These are phyloP conservation scores for Paecilomyces formosus DNA, from an alignment of 2,329 filamentous ascomycete species.

Conservation along the genomic window DNA sequence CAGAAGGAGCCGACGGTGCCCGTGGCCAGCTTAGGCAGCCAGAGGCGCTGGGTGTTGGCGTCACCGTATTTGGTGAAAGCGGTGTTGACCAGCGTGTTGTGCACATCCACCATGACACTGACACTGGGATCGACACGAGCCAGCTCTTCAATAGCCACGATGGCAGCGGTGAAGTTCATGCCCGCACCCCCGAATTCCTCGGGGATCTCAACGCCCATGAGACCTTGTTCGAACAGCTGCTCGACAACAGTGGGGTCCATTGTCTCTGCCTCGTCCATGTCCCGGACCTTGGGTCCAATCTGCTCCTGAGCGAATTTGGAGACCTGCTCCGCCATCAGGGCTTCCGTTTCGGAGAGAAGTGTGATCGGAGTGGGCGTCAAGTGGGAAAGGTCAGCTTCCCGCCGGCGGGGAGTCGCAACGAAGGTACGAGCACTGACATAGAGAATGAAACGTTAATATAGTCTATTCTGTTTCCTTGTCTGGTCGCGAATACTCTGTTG, in stretches of 20 bases:
- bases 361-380: constrained; percentile 87
- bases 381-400: constrained; percentile 59
- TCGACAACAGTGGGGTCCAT: constrained; percentile 89
- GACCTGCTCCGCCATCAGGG: constrained; percentile 82
- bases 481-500: background rate
- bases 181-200: constrained; percentile 94
- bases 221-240: constrained; percentile 90
- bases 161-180: constrained; percentile 97
- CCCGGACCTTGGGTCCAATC: constrained; percentile 82
- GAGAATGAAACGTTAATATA: background rate
- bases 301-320: constrained; percentile 84
- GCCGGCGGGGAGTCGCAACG: constrained; percentile 52
- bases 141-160: constrained; percentile 94
- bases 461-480: background rate
- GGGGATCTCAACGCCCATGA: constrained; percentile 96
- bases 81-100: constrained; percentile 97
- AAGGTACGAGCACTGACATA: constrained; percentile 44
- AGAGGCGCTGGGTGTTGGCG: constrained; percentile 70
- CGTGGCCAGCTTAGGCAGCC: constrained; percentile 82
- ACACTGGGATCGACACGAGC: constrained; percentile 91
- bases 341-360: constrained; percentile 83
- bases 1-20: constrained; percentile 87
- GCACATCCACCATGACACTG: constrained; percentile 90
- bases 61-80: constrained; percentile 80
- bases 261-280: constrained; percentile 93